Evolutionary conservation across 305 asterid species (phyloP).

Genomic region (Ajuga reptans): DNA sequence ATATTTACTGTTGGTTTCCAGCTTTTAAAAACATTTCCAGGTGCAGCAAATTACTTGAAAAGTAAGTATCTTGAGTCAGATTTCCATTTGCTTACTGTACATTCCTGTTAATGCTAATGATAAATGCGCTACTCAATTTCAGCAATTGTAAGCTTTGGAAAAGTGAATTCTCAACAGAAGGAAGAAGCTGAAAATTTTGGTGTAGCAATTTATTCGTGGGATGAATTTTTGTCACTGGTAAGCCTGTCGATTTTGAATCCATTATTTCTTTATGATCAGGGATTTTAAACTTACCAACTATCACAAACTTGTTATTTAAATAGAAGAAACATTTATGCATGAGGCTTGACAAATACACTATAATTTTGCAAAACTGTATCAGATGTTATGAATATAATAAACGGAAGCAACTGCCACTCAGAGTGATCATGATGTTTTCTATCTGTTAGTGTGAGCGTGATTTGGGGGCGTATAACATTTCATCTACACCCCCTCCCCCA

Average conservation of each 20-base stretch:
- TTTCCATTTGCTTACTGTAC: conserved; percentile 18
- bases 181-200: conserved; percentile 46
- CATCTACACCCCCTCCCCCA: background rate
- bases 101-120: conserved; percentile 4
- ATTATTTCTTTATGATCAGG: conserved; percentile 7
- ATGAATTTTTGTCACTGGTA: conserved; percentile 55
- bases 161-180: conserved; percentile 50
- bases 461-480: background rate
- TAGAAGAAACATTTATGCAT: background rate
- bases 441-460: background rate
- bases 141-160: conserved; percentile 70
- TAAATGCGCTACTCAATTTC: conserved; percentile 26
- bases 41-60: conserved; percentile 48
- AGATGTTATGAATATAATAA: too few relatives aligned
- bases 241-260: conserved; percentile 19
- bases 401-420: too few relatives aligned
- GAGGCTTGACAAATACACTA: background rate
- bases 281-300: background rate
- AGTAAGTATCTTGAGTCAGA: conserved; percentile 45
- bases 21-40: conserved; percentile 76
- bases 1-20: conserved; percentile 34
- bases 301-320: background rate
- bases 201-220: conserved; percentile 55
- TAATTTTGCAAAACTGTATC: too few relatives aligned
- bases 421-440: too few relatives aligned